Base-by-base conservation (phyloP, 495 filamentous ascomycete genomes). In the Xylaria castorea region DNA sequence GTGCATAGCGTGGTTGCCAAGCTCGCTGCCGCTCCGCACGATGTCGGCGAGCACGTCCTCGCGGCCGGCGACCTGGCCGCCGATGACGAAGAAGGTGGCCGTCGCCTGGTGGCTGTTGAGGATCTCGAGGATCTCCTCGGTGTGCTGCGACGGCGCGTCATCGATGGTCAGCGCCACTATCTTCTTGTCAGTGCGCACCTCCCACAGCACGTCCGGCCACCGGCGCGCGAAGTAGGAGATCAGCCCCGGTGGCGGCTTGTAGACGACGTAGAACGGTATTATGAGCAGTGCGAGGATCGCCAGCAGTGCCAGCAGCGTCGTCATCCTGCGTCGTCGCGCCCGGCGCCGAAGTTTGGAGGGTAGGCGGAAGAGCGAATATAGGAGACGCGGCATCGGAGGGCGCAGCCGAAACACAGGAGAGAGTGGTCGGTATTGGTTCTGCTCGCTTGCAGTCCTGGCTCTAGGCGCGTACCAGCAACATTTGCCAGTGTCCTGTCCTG, bases 1-100 rank as follows among this genome's bases (percentile, higher is more conserved):
- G 77, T 87, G 84, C 92, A 94, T 94, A 5, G 91, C 94, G 80
- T 97, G 94, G 80, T 97, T 97, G 55, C 87, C 94, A 12, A 95
- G 84, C 78, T 95, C 92, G 75, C 91, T 89, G 8, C 91, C 91
- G 18, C 78, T 82, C 25, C 84, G 78, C n/a, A 95, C 83, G 4
- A 94, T 79, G 50, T 91, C 85, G 48, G 85, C 77, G 30, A 96
- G 83, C 0, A 87, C 81, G 2, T 83, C 75, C 79, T 92, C 89
- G 27, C 87, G 80, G 0, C 89, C 91, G 0, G 83, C 50, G 0
- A 94, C 89, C 79, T 97, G 93, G 9, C 84, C 83, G 16, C 94
- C 94, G 72, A 97, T 93, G 12, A 93, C 81, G 79, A 94, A 95
- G 77, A 94, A 94, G 0, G 93, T 94, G 0, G 92, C 92, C 7